These are phyloP conservation scores for Fusarium longipes DNA, from an alignment of 2,329 filamentous ascomycete genomes.

Conservation along the genomic window DNA sequence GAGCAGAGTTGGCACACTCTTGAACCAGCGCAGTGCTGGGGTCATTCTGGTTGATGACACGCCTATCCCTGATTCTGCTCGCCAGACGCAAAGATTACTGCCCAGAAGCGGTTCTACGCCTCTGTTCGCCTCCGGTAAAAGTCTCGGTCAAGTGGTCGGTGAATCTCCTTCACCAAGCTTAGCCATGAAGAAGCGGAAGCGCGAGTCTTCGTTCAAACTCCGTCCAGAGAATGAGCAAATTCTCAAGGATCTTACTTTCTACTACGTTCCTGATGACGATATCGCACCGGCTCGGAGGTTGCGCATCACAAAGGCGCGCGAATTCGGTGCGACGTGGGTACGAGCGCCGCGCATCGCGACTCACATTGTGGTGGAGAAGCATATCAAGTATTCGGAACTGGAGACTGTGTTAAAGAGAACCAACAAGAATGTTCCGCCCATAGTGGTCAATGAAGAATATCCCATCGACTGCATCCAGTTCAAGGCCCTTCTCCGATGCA, in stretches of 20 bases:
- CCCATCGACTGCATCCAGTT: conserved; percentile 75
- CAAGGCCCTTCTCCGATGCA: conserved; percentile 66
- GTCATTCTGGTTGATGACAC: conserved; percentile 45
- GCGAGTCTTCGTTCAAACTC: conserved; percentile 54
- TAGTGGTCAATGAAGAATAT: conserved; percentile 75
- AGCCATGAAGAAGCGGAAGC: conserved; percentile 60
- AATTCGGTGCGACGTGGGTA: conserved; percentile 80
- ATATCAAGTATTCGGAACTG: conserved; percentile 72
- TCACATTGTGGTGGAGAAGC: conserved; percentile 82
- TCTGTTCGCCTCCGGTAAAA: conserved; percentile 35
- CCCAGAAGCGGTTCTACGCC: conserved; percentile 50
- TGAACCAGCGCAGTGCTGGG: conserved; percentile 34
- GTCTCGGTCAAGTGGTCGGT: conserved; percentile 7
- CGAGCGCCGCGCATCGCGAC: conserved; percentile 70
- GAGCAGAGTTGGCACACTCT: conserved; percentile 33
- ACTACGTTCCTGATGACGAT: conserved; percentile 86
- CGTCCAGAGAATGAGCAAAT: conserved; percentile 66
- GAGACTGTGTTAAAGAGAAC: conserved; percentile 56
- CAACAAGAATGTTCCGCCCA: conserved; percentile 44
- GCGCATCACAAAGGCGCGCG: conserved; percentile 78
- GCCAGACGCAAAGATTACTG: conserved; percentile 28
- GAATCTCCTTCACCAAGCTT: conserved; percentile 44
- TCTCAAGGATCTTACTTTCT: conserved; percentile 72
- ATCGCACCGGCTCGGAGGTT: conserved; percentile 72
- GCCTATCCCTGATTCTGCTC: conserved; percentile 45